Base-by-base conservation (phyloP, 148 eudicot species). In the Vaccinium vitisidaea region DNA sequence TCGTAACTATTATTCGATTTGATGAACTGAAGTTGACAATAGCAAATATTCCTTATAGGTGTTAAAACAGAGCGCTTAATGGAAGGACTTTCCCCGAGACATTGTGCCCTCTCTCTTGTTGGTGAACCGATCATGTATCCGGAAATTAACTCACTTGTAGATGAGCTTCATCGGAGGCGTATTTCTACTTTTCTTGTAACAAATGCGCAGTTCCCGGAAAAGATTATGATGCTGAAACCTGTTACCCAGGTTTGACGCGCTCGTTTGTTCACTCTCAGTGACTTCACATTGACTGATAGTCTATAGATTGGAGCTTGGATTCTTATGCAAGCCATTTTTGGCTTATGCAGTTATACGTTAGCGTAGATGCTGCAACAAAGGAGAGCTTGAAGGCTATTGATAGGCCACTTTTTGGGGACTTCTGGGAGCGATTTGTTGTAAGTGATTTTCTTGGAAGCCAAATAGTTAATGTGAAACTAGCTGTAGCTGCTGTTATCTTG, bases 41-140 rank as follows among this genome's bases (percentile, higher is more conserved):
- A 46, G 15, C 8, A 15, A 74, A 21, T 80, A 27, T 63, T 86
- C 53, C 59, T 6, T 87, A 75, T 83, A 95, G 99, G 99, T 87
- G 99, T 97, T 80, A 86, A 88, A 82, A 92, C 89, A 59, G 89
- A 95, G 90, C 98, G 92, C 70, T 82, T 97, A 83, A 61, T 90
- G 21, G 99, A 97, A 88, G 99, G 99, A 65, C 98, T 95, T 86
- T 86, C 91, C 75, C 98, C 98, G 79, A 93, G 98, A 88, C 98
- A 97, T 89, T 97, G 99, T 91, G 99, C 99, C 77, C 90, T 97
- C 81, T 97, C 99, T 56, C 98, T 97, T 84, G 99, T 97, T 79
- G 99, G 99, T 84, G 99, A 97, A 81, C 99, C 99, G 80, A 95
- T 97, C 81, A 97, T 97, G 99, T 97, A 97, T 75, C 99, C 98